Percentiles rank a stretch among this genome's conserved stretches.
These are phyloP conservation scores for Mycosphaerella arachidis DNA, from an alignment of 2,329 filamentous ascomycete genomes.

Conservation along the genomic window DNA sequence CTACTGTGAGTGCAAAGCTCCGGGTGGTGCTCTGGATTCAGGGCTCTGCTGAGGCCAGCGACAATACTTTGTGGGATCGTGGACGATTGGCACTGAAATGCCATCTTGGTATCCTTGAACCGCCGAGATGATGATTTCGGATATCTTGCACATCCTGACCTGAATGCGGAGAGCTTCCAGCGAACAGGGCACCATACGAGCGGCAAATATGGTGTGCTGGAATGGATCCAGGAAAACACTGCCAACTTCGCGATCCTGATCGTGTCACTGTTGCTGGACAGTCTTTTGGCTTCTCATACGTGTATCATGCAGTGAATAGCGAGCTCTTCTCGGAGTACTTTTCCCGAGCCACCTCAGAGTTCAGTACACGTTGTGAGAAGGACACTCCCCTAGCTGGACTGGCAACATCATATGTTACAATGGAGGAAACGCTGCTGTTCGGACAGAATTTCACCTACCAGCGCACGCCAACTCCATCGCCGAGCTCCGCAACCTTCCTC, in stretches of 20 bases:
- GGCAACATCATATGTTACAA: conserved; percentile 37
- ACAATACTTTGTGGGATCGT: conserved; percentile 3
- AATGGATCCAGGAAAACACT: conserved; percentile 51
- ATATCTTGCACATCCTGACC: conserved; percentile 55
- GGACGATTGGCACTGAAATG: conserved; percentile 2
- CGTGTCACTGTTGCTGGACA: conserved; percentile 26
- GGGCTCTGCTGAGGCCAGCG: background rate
- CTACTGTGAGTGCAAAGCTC: conserved; percentile 1
- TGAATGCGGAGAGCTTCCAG: conserved; percentile 50
- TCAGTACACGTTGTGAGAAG: conserved; percentile 6
- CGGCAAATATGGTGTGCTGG: conserved; percentile 52
- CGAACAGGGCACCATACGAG: conserved; percentile 8
- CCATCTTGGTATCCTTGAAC: conserved; percentile 55
- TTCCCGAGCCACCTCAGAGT: conserved; percentile 37
- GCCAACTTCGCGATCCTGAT: conserved; percentile 40
- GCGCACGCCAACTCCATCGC: conserved; percentile 5
- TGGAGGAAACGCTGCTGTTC: conserved; percentile 37
- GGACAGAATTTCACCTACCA: conserved; percentile 4
- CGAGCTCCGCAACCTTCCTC: conserved; percentile 6
- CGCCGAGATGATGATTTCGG: conserved; percentile 63
- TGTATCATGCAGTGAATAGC: conserved; percentile 7
- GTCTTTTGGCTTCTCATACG: conserved; percentile 8
- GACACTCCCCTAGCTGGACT: conserved; percentile 7
- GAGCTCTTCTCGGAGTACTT: conserved; percentile 38
- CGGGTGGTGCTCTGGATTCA: conserved; percentile 7